Percentiles rank a stretch among this genome's conserved stretches.
These are phyloP conservation scores for Stereum hirsutum DNA, from an alignment of 1,284 basidiomycete genomes.

Conservation along the genomic window DNA sequence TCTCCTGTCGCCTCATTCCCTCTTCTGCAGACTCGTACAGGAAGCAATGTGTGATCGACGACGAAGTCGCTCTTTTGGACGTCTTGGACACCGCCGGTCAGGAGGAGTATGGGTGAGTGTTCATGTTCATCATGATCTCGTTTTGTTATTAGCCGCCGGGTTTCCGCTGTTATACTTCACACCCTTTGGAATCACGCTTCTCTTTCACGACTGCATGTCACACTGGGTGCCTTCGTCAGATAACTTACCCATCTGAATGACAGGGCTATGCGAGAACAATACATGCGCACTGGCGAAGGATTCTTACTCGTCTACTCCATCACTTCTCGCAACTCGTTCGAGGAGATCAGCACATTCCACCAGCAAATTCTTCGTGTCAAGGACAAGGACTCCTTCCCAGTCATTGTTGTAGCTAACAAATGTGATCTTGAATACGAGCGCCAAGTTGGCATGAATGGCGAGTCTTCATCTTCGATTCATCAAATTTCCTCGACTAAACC, in stretches of 20 bases:
- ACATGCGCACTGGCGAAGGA: slow-evolving; percentile 97
- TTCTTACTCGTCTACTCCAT: slow-evolving; percentile 99
- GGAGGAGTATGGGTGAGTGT: slow-evolving; percentile 92
- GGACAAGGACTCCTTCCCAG: slow-evolving; percentile 96
- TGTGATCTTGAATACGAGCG: slow-evolving; percentile 97
- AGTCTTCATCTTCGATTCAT: slow-evolving; percentile 17
- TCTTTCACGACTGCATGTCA: too few species aligned
- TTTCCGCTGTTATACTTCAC: not conserved
- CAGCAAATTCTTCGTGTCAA: slow-evolving; percentile 96
- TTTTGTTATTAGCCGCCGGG: not conserved
- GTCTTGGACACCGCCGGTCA: slow-evolving; percentile 98
- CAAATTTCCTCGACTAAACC: not conserved
- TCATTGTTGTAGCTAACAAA: slow-evolving; percentile 98
- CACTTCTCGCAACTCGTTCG: slow-evolving; percentile 95
- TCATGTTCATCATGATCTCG: slow-evolving; percentile 5
- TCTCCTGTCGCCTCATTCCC: not conserved
- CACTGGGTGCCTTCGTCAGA: too few species aligned
- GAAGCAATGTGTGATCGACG: slow-evolving; percentile 96
- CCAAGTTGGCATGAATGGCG: slow-evolving; percentile 94
- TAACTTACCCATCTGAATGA: not conserved
- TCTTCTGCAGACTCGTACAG: slow-evolving; percentile 76
- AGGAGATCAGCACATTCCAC: slow-evolving; percentile 96
- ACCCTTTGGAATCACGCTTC: not conserved
- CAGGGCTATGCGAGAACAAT: slow-evolving; percentile 96
- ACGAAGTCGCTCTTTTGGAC: slow-evolving; percentile 94